A percentile compares a stretch with the other conserved stretches of the same genome.
Conservation (phyloP, 257 asterid genomes). For the Nicotiana paniculata region DNA sequence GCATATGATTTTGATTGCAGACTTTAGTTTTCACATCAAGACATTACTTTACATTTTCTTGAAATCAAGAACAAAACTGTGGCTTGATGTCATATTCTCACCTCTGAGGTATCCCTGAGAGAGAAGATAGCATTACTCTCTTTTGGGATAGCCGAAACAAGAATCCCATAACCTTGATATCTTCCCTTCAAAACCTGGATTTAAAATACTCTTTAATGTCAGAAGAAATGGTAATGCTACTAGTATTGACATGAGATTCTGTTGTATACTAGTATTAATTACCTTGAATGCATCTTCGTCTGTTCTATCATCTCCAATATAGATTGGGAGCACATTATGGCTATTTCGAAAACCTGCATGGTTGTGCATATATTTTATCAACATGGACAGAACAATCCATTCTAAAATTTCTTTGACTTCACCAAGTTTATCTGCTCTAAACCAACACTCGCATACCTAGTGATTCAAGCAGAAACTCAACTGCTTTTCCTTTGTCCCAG, state of each 20-base stretch:
- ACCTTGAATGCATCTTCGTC: constrained; percentile 99
- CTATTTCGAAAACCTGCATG: constrained; percentile 48
- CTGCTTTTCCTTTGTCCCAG: constrained; percentile 81
- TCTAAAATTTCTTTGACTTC: neutral
- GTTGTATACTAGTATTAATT: neutral
- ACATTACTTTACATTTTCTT: neutral
- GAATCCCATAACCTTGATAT: constrained; percentile 69
- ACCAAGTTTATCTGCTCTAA: neutral
- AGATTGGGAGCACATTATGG: constrained; percentile 66
- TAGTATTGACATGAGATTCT: neutral
- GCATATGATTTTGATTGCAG: neutral
- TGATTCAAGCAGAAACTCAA: constrained; percentile 61
- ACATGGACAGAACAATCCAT: neutral
- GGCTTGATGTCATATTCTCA: constrained; percentile 11
- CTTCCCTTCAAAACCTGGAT: constrained; percentile 50
- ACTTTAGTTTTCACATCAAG: neutral
- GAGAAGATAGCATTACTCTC: constrained; percentile 86
- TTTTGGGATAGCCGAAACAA: constrained; percentile 64
- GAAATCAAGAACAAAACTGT: neutral
- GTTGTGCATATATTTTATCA: neutral
- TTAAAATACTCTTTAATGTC: neutral
- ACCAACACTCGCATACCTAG: constrained; percentile 31
- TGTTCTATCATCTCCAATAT: constrained; percentile 81
- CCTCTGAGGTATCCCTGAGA: constrained; percentile 79
- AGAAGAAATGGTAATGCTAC: neutral